These are phyloP conservation scores for Citrus unshiu DNA, from an alignment of 345 rosid species.

Conservation along the genomic window DNA sequence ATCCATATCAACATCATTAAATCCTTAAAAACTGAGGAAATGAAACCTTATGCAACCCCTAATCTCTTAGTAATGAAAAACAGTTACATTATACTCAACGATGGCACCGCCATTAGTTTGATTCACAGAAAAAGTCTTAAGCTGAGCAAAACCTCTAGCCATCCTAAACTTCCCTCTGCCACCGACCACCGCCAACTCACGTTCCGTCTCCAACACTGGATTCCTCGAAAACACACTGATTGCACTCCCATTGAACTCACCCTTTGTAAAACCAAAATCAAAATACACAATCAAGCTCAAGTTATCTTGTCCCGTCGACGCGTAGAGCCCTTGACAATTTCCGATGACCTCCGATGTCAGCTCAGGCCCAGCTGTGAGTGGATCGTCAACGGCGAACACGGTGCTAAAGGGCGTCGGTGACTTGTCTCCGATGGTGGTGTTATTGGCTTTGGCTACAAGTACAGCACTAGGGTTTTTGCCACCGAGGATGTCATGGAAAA, in stretches of 20 bases:
- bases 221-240: constrained; percentile 17
- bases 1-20: too few species aligned
- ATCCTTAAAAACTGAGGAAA: too few species aligned
- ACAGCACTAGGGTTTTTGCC: constrained; percentile 22
- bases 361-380: not conserved
- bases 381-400: constrained; percentile 3
- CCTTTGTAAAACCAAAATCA: constrained; percentile 3
- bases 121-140: constrained; percentile 8
- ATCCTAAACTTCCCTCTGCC: constrained; percentile 22
- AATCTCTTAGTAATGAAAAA: not conserved
- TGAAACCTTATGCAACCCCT: too few species aligned
- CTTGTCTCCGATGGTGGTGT: not conserved
- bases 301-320: not conserved
- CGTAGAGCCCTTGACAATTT: constrained; percentile 2
- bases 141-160: constrained; percentile 23
- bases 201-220: not conserved
- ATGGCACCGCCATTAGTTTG: constrained; percentile 3
- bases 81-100: constrained; percentile 15
- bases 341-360: constrained; percentile 4
- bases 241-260: not conserved
- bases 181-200: constrained; percentile 27
- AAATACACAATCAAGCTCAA: not conserved
- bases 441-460: constrained; percentile 9
- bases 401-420: not conserved
- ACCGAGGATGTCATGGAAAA: constrained; percentile 18